phyloP scores from a whole-genome alignment of 257 asterid species.

The Penstemon barbatus region DNA sequence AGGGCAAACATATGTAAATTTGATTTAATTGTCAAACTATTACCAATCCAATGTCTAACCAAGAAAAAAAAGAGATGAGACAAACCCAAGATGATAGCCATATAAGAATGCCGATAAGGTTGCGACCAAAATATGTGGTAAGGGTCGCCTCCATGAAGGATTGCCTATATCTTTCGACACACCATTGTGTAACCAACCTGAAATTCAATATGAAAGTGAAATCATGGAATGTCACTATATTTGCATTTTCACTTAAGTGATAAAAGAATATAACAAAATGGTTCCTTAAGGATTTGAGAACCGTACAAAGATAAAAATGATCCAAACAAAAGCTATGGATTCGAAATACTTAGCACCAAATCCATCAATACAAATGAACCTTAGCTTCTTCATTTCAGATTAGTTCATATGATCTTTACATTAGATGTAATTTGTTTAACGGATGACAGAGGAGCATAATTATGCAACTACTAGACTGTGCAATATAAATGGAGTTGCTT shows the following conservation, averaged over 20 bases:
- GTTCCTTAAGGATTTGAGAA: too few relatives aligned
- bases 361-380: too few relatives aligned
- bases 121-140: constrained; percentile 91
- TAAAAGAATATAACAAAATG: too few relatives aligned
- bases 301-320: too few relatives aligned
- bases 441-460: constrained; percentile 4
- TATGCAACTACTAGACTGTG: too few relatives aligned
- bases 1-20: constrained; percentile 20
- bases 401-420: constrained; percentile 6
- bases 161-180: constrained; percentile 52
- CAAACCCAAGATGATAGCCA: constrained; percentile 97
- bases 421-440: background rate
- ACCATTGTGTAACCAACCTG: constrained; percentile 46
- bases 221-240: constrained; percentile 13
- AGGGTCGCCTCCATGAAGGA: constrained; percentile 84
- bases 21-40: constrained; percentile 8
- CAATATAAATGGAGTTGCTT: too few relatives aligned
- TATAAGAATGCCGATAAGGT: constrained; percentile 74
- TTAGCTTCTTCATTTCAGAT: background rate
- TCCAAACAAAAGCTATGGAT: too few relatives aligned
- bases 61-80: constrained; percentile 28
- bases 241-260: background rate
- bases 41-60: constrained; percentile 5
- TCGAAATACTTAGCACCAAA: too few relatives aligned
- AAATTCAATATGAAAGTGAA: constrained; percentile 25